phyloP scores from a whole-genome alignment of 2,329 filamentous ascomycete genomes.

The Calonectria pteridis region DNA sequence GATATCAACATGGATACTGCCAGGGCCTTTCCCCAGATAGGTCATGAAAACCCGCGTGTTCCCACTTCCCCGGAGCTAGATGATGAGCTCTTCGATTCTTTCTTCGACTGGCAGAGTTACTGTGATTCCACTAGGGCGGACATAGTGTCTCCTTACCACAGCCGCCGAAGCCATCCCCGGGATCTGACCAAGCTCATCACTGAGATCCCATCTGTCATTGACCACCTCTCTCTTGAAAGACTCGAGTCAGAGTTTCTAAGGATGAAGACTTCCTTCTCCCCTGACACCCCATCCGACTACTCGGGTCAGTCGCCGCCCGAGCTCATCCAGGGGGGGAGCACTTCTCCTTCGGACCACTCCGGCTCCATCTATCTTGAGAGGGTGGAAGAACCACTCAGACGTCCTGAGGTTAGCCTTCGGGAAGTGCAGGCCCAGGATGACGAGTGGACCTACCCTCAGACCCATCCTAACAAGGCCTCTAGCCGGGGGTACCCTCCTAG shows the following conservation, averaged over 20 bases:
- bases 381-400: slow-evolving; percentile 46
- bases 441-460: slow-evolving; percentile 56
- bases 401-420: slow-evolving; percentile 47
- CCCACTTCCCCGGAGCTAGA: slow-evolving; percentile 50
- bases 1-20: slow-evolving; percentile 54
- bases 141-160: slow-evolving; percentile 45
- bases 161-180: slow-evolving; percentile 43
- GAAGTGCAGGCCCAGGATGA: slow-evolving; percentile 54
- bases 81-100: slow-evolving; percentile 51
- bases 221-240: slow-evolving; percentile 49
- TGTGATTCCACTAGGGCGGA: slow-evolving; percentile 49
- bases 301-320: slow-evolving; percentile 54
- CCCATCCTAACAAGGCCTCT: slow-evolving; percentile 48
- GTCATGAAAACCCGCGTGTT: slow-evolving; percentile 52
- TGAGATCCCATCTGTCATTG: slow-evolving; percentile 50
- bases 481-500: slow-evolving; percentile 48
- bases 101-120: slow-evolving; percentile 55
- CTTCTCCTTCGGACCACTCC: slow-evolving; percentile 56
- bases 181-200: slow-evolving; percentile 51
- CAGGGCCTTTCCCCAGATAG: slow-evolving; percentile 51
- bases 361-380: slow-evolving; percentile 50
- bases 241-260: slow-evolving; percentile 48
- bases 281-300: slow-evolving; percentile 52
- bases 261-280: slow-evolving; percentile 51
- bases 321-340: slow-evolving; percentile 53